Conservation (phyloP, 768 basidiomycete species). For the Suillus bovinus region DNA sequence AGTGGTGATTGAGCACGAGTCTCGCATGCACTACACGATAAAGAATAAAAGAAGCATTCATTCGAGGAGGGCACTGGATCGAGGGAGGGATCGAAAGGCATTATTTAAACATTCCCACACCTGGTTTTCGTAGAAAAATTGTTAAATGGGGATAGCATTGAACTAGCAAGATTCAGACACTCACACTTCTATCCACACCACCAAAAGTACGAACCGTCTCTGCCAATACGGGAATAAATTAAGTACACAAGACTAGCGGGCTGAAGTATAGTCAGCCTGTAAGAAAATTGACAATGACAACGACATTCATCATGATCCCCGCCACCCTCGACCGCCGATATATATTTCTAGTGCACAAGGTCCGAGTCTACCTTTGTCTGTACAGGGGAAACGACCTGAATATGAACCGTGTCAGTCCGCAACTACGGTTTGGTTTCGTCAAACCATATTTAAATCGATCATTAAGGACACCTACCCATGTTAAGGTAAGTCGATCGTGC, state of each 20-base stretch:
- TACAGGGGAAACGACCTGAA: not conserved
- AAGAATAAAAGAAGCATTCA: not conserved
- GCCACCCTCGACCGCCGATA: not conserved
- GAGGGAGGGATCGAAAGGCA: slow-evolving; percentile 3
- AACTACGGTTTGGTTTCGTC: not conserved
- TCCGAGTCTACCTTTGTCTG: not conserved
- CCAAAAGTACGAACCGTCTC: not conserved
- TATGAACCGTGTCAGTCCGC: not conserved
- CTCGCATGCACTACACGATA: not conserved
- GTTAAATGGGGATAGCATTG: not conserved
- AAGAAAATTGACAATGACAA: not conserved
- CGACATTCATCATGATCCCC: no score
- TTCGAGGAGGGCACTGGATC: not conserved
- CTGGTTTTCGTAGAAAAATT: not conserved
- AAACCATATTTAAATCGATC: not conserved
- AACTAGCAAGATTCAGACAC: not conserved
- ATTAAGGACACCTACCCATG: not conserved
- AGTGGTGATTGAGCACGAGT: not conserved
- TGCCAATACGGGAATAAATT: not conserved
- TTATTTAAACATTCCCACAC: not conserved
- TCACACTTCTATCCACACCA: not conserved
- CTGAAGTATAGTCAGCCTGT: not conserved
- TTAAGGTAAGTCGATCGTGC: not conserved
- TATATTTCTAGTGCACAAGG: not conserved
- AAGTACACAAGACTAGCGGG: not conserved